phyloP scores from a whole-genome alignment of 2,329 filamentous ascomycete genomes.

The Hyphodiscus sp. region DNA sequence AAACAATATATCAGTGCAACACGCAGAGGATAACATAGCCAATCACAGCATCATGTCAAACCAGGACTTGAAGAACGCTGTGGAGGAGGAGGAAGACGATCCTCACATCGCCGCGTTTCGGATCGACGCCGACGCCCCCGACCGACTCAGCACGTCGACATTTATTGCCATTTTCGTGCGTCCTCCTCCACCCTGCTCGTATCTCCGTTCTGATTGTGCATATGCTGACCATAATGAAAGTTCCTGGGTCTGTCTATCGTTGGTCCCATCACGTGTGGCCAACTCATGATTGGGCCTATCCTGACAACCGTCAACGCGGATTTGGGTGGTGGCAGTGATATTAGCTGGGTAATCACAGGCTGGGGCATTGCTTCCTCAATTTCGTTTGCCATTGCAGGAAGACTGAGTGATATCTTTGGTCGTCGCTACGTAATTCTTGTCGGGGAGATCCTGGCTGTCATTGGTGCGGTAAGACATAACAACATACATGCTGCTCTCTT shows the following conservation, averaged over 20 bases:
- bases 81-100: no score
- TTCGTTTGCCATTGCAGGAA: constrained; percentile 29
- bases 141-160: constrained; percentile 12
- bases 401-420: constrained; percentile 33
- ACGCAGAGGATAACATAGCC: no score
- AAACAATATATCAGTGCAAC: no score
- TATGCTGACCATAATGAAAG: constrained; percentile 3
- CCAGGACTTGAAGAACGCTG: no score
- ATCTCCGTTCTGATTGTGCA: background rate
- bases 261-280: constrained; percentile 13
- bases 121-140: constrained; percentile 5
- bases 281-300: constrained; percentile 21
- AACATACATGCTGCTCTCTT: no score
- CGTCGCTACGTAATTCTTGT: constrained; percentile 28
- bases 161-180: constrained; percentile 18
- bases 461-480: constrained; percentile 19
- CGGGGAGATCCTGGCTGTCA: constrained; percentile 18
- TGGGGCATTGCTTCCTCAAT: constrained; percentile 26
- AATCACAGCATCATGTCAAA: no score
- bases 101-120: no score
- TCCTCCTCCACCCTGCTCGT: background rate
- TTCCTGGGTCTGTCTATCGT: constrained; percentile 20
- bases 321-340: constrained; percentile 19
- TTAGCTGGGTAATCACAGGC: constrained; percentile 26
- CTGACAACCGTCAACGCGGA: constrained; percentile 22